Evolutionary conservation across 139 green algal species (phyloP).

Genomic region (Chlamydomonas sp.): DNA sequence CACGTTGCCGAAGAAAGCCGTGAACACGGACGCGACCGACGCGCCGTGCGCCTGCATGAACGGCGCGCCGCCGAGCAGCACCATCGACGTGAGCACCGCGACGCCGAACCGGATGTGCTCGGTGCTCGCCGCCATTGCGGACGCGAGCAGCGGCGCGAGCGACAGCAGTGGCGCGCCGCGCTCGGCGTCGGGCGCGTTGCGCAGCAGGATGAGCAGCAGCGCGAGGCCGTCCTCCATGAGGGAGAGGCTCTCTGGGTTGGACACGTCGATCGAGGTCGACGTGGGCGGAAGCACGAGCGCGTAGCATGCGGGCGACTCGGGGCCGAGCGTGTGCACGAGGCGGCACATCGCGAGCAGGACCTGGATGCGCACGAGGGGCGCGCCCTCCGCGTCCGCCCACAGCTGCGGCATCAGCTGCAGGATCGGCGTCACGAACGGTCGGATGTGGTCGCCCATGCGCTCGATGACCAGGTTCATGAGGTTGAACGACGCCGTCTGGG

Average conservation of each 20-base stretch:
- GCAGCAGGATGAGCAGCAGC: constrained; percentile 79
- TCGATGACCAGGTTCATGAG: constrained; percentile 27
- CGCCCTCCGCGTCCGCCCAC: constrained; percentile 12
- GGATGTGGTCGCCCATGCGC: constrained; percentile 23
- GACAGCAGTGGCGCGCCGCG: not conserved
- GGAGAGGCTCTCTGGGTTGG: constrained; percentile 54
- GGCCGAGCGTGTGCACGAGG: constrained; percentile 66
- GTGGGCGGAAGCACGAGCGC: constrained; percentile 66
- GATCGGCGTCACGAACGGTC: constrained; percentile 11
- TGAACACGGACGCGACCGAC: constrained; percentile 10
- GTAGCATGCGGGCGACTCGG: constrained; percentile 41
- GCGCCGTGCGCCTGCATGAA: constrained; percentile 58
- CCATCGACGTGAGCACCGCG: constrained; percentile 24
- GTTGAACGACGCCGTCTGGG: constrained; percentile 50
- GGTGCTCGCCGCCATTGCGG: constrained; percentile 52
- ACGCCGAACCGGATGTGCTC: constrained; percentile 26
- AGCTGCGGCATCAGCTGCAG: constrained; percentile 15
- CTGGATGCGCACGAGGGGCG: constrained; percentile 18
- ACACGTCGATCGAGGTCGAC: constrained; percentile 52
- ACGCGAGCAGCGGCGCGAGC: constrained; percentile 36
- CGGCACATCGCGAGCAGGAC: constrained; percentile 63
- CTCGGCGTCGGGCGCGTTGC: constrained; percentile 50
- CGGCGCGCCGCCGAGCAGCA: constrained; percentile 45
- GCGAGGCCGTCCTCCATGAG: constrained; percentile 72
- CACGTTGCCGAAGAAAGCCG: constrained; percentile 33